Conservation (phyloP, 2,329 filamentous ascomycete species). For the Tolypocladium endophyticum region DNA sequence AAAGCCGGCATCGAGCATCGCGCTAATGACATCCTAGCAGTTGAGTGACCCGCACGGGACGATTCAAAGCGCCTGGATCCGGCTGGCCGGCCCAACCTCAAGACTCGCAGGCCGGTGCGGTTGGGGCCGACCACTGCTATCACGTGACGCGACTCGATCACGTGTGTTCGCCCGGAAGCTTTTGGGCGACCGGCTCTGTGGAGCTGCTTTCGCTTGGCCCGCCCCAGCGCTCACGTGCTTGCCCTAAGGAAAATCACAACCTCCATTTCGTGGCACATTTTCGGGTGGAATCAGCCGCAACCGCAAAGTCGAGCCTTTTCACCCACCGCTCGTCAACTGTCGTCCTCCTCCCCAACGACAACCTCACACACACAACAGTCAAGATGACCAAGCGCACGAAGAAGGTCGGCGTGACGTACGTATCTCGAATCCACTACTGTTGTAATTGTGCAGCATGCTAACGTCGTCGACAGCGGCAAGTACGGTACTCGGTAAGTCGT, state of each 20-base stretch:
- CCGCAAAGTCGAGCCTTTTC: slow-evolving; percentile 18
- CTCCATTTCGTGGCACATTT: slow-evolving; percentile 21
- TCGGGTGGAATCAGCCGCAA: slow-evolving; percentile 17
- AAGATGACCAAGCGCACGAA: slow-evolving; percentile 92
- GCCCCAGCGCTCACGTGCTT: slow-evolving; percentile 25
- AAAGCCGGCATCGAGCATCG: not conserved
- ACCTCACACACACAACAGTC: slow-evolving; percentile 32
- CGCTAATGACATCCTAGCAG: not conserved
- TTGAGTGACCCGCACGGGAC: not conserved
- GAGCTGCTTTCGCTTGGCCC: slow-evolving; percentile 12
- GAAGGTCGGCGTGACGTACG: slow-evolving; percentile 89
- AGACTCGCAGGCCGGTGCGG: not conserved
- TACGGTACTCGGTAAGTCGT: slow-evolving; percentile 82
- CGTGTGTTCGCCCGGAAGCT: not conserved
- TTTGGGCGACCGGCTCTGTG: not conserved
- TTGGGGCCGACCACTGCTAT: not conserved
- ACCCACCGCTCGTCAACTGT: slow-evolving; percentile 18
- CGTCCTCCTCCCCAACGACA: slow-evolving; percentile 22
- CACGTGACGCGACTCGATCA: slow-evolving; percentile 1
- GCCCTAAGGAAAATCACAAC: slow-evolving; percentile 32
- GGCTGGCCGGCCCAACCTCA: not conserved
- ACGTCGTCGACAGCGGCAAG: slow-evolving; percentile 49
- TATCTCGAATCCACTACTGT: slow-evolving; percentile 11
- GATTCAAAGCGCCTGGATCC: not conserved
- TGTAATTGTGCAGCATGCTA: slow-evolving; percentile 12